These are phyloP conservation scores for Amniculicola lignicola DNA, from an alignment of 495 filamentous ascomycete species.

Conservation along the genomic window DNA sequence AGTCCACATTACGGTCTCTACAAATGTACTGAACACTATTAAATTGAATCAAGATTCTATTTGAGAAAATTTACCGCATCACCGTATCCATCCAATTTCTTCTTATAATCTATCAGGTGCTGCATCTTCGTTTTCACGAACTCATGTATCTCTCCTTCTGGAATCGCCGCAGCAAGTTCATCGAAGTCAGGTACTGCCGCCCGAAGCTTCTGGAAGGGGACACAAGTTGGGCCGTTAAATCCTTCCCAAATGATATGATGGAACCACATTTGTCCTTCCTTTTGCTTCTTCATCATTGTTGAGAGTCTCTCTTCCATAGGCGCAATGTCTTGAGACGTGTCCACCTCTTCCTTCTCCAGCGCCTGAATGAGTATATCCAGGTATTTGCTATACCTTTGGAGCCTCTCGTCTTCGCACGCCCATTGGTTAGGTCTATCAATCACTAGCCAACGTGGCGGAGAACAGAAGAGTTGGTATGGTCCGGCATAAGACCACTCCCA, in stretches of 20 bases:
- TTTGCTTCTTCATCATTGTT: background rate
- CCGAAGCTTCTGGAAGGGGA: background rate
- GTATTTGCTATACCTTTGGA: background rate
- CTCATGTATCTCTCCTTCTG: too few relatives aligned
- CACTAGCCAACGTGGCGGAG: background rate
- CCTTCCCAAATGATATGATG: background rate
- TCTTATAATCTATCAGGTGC: too few relatives aligned
- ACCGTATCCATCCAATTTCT: too few relatives aligned
- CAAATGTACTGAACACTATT: too few relatives aligned
- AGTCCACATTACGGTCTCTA: too few relatives aligned
- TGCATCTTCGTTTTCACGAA: too few relatives aligned
- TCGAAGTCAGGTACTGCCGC: too few relatives aligned
- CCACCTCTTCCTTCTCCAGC: background rate
- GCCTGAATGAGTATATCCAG: background rate
- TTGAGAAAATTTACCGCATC: too few relatives aligned
- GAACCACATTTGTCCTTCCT: background rate
- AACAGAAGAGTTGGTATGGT: background rate
- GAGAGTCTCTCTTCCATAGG: background rate
- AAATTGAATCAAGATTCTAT: too few relatives aligned
- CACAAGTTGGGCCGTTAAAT: background rate
- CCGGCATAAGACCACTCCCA: background rate
- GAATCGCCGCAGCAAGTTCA: too few relatives aligned
- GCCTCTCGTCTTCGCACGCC: background rate
- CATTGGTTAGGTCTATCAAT: background rate
- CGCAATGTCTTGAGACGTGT: background rate